Evolutionary conservation across 176 grass and related monocot genomes (phyloP), one percentile per base, ranked within the genome.

Genomic region (Dendrocalamus sinicus): DNA sequence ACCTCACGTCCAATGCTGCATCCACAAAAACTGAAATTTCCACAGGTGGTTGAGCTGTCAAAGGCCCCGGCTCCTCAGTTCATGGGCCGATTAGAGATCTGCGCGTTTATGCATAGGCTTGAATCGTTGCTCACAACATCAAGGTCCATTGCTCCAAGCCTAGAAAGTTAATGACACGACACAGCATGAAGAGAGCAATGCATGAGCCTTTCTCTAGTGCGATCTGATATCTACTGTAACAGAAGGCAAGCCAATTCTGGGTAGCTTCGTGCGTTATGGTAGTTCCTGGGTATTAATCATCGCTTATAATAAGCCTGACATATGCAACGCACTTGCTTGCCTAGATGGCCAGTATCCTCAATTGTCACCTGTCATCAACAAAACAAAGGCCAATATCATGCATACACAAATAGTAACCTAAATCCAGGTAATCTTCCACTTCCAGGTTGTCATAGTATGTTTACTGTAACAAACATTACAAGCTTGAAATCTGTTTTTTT

Each of bases 201-300:
- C n/a, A 44, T 16, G 47, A 13, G 61, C 17, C 47, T 28, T 8
- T 40, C 19, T 63, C 73, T 47, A 82, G 48, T 60, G 61, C 61
- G 50, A 88, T 88, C 78, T 87, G 71, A 46, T 24, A 54, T 73
- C 22, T 62, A 46, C 14, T 46, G n/a, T 53, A 80, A 73, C 67
- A 87, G 32, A 81, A 13, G 79, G 2, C 23, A 26, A 76, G 78
- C 17, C 39, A 45, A 55, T 76, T 88, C 26, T 13, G 40, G 68
- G 69, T 54, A 70, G 24, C 60, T 28, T 50, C 43, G 62, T 55
- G 67, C 50, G 60, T 58, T 41, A 50, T n/a, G 16, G 12, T 8
- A 84, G 67, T 77, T 70, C 13, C 9, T 57, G 84, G 20, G 59
- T 87, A 30, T 58, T 54, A 79, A 67, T 87, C 67, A 53, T 67